These are phyloP conservation scores for Globisporangium acanthophoron DNA, from an alignment of 352 stramenopile species.

Conservation along the genomic window DNA sequence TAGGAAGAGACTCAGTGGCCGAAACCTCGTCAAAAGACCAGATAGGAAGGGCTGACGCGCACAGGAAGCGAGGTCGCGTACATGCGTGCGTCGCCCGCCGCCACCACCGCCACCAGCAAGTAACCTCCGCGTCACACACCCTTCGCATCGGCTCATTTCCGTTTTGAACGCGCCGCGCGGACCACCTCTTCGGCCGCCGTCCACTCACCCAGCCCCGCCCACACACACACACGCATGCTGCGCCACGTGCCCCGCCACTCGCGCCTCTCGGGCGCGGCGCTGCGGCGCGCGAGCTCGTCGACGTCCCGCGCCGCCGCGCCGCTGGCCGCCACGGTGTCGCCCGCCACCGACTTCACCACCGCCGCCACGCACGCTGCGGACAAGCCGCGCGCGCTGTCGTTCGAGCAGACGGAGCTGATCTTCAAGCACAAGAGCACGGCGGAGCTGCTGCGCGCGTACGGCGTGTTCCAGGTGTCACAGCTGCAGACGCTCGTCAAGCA, in stretches of 20 bases:
- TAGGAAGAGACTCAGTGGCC: background rate
- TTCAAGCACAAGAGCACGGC: conserved; percentile 77
- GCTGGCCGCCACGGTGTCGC: conserved; percentile 9
- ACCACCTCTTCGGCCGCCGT: background rate
- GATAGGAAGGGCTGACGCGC: conserved; percentile 5
- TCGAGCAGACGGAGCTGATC: conserved; percentile 77
- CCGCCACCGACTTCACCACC: conserved; percentile 6
- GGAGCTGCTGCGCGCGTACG: conserved; percentile 86
- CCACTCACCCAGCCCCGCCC: background rate
- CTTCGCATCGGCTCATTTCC: background rate
- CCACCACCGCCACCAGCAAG: background rate
- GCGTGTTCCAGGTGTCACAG: conserved; percentile 86
- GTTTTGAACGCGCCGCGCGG: background rate
- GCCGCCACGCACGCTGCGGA: conserved; percentile 13
- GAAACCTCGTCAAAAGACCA: background rate
- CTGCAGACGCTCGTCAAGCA: conserved; percentile 85
- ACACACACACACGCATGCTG: conserved; percentile 3
- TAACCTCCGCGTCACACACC: background rate
- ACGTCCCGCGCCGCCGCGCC: conserved; percentile 10
- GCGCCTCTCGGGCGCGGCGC: background rate
- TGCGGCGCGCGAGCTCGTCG: conserved; percentile 11
- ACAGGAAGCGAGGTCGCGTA: background rate
- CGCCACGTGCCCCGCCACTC: conserved; percentile 7
- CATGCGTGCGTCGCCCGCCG: background rate
- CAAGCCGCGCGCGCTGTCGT: conserved; percentile 30